Evolutionary conservation across 306 rosid genomes (phyloP), one percentile per base, ranked within the genome.

Genomic region (Adenanthera pavonina): DNA sequence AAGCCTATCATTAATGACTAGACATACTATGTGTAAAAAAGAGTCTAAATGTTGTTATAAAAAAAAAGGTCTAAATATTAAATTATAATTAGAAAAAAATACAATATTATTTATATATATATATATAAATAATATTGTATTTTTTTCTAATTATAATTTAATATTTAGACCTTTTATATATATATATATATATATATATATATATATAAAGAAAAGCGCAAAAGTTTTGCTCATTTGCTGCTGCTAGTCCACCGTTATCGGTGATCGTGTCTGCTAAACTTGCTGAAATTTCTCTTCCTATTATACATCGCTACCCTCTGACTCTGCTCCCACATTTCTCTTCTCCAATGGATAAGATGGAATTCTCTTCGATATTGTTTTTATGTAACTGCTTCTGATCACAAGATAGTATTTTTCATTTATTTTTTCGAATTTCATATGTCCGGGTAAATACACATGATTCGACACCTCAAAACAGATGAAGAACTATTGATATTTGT

Each of bases 241-340:
- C 92, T 4, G 82, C 90, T 38, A 47, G 73, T 59, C 96, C 98
- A 16, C 98, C 99, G 12, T 80, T 93, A 30, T 72, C 97, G 20
- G 90, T 90, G 25, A 85, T 95, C 46, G 90, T 87, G 52, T 96
- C 98, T 8, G 88, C 93, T 17, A 95, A 87, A 83, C 74, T 95
- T 56, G 89, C 93, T 54, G 90, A 89, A 3, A 15, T 92, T 35
- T 53, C 91, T 41, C 82, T 78, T 8, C 78, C 89, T 25, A 47
- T 80, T 12, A 92, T 30, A 6, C 91, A 51, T 90, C 96, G 25
- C 88, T 82, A 11, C 48, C 92, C 69, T 69, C 98, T 1, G 92
- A 85, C 33, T 88, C 94, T 62, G 43, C 86, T 70, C 92, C 95
- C 5, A 30, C 82, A 4, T 83, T 90, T 43, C 74, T 81, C 74